A percentile compares a stretch with the other conserved stretches of the same genome.
Conservation (phyloP, 2,329 filamentous ascomycete genomes). For the Aspergillus pseudoterreus region DNA sequence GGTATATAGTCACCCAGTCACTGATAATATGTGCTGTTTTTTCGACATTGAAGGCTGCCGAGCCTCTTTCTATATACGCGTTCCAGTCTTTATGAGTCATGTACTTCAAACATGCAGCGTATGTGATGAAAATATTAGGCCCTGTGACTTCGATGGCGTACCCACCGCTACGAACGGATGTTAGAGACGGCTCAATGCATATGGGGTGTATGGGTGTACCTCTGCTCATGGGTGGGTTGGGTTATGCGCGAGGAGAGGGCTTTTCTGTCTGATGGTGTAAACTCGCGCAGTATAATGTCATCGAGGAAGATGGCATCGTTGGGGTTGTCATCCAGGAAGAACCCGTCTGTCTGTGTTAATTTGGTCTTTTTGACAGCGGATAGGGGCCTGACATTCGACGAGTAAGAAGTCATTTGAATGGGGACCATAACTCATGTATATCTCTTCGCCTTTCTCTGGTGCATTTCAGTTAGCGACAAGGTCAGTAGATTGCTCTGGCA, state of each 20-base stretch:
- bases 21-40: constrained; percentile 23
- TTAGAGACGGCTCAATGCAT: background rate
- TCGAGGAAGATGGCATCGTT: constrained; percentile 34
- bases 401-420: constrained; percentile 37
- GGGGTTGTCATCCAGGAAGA: constrained; percentile 30
- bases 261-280: constrained; percentile 18
- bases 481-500: background rate
- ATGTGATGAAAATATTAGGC: constrained; percentile 24
- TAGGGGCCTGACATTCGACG: constrained; percentile 28
- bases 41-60: constrained; percentile 13
- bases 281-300: constrained; percentile 28
- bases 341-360: constrained; percentile 29
- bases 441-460: constrained; percentile 34
- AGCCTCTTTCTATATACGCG: constrained; percentile 23
- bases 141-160: constrained; percentile 34
- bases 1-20: constrained; percentile 25
- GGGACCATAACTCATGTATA: constrained; percentile 38
- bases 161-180: background rate
- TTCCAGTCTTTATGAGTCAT: constrained; percentile 27
- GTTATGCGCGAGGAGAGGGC: constrained; percentile 20
- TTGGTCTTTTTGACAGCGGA: background rate
- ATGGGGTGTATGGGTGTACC: background rate
- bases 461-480: background rate
- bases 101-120: constrained; percentile 29
- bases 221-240: constrained; percentile 20